Percentiles rank a stretch among this genome's conserved stretches.
Conservation (phyloP, 257 asterid genomes). For the Lantana camara region DNA sequence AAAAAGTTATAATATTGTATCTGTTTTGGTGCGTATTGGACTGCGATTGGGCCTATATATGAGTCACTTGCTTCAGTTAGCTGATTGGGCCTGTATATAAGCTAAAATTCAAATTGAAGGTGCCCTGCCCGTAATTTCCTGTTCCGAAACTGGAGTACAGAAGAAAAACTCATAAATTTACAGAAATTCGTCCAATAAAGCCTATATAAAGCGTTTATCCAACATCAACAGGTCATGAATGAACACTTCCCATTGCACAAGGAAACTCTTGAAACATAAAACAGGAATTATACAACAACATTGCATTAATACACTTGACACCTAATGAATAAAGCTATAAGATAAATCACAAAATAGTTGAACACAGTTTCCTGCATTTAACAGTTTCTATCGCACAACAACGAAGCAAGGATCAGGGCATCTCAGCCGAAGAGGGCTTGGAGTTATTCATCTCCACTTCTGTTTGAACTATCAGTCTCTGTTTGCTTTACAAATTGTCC, state of each 20-base stretch:
- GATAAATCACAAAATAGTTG: constrained; percentile 22
- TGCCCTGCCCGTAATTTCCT: no score
- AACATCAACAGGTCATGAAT: constrained; percentile 1
- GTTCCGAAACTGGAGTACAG: no score
- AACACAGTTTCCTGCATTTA: constrained; percentile 25
- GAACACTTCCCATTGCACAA: constrained; percentile 20
- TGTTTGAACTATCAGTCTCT: constrained; percentile 36
- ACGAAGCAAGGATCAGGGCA: constrained; percentile 24
- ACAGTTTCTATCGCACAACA: constrained; percentile 27
- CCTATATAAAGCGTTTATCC: constrained; percentile 3
- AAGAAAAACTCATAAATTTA: neutral
- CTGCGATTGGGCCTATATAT: no score
- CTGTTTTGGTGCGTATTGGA: no score
- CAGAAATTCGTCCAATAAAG: neutral
- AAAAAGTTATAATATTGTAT: no score
- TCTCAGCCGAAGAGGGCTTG: no score
- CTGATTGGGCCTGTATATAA: no score
- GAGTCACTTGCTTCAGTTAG: no score
- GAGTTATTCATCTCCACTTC: constrained; percentile 32
- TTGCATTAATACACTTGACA: constrained; percentile 7
- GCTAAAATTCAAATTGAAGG: no score
- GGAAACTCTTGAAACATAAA: constrained; percentile 2
- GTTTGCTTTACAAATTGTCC: constrained; percentile 49
- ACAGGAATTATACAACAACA: constrained; percentile 7
- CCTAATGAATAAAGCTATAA: neutral